Evolutionary conservation across 2,329 filamentous ascomycete species (phyloP), one percentile per base, ranked within the genome.

Genomic region (Ceratocystis papillata): DNA sequence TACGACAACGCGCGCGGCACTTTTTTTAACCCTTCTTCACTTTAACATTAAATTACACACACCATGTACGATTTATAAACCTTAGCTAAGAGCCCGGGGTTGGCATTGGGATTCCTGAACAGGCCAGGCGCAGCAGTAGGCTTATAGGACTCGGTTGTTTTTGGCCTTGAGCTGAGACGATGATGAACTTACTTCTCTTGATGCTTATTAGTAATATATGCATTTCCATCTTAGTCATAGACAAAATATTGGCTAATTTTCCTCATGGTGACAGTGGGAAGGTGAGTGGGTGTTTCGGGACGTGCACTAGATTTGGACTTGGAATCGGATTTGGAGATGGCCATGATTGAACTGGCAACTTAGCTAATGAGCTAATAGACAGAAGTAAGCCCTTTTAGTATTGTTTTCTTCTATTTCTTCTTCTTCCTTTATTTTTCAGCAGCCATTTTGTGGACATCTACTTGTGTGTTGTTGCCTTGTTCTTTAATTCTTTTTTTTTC

Each of bases 311-410:
- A 37, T 59, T 59, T 37, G 55, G 28, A 59, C 28, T 33, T 30
- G 53, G 53, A 59, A n/a, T 30, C 3, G 55, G 12, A 59, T 30
- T 59, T 59, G 55, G 55, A 59, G 55, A 33, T 33, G 28, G 20
- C 17, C 22, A 8, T 59, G 55, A 59, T 33, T 59, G 55, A 59
- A 8, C 22, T 20, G 55, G 55, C 55, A 59, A 37, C 17, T 33
- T 30, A 41, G 55, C 55, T 59, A 67, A 66, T 22, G 37, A 41
- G 22, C 48, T 28, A 12, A 59, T 30, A 6, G 55, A 25, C 12
- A 59, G 28, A 59, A 30, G 7, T 4, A 53, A 45, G 30, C 37
- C 37, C 37, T 61, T 44, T 28, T 48, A 48, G 30, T 64, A 8
- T 41, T 41, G 17, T 46, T 15, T 64, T 64, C 33, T 20, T 59